phyloP scores from a whole-genome alignment of 441 rosid species.

The Codiaeum variegatum region DNA sequence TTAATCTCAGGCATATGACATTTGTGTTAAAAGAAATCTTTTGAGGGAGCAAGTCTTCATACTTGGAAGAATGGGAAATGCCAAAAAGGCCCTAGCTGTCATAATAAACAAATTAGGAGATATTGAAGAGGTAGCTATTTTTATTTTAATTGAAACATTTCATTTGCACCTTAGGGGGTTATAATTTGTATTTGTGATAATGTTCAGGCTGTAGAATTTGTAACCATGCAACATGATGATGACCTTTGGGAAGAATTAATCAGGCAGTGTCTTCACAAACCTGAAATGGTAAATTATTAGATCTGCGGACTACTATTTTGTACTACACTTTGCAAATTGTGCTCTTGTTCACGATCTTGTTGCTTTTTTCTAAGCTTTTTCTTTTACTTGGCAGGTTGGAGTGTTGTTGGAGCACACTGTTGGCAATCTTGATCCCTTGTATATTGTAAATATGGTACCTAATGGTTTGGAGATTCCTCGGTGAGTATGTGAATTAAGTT shows the following conservation, averaged over 20 bases:
- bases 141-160: constrained; percentile 16
- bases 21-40: constrained; percentile 74
- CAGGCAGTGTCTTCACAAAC: constrained; percentile 87
- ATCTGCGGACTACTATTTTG: background rate
- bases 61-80: constrained; percentile 97
- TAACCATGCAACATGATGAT: constrained; percentile 93
- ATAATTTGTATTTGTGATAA: constrained; percentile 5
- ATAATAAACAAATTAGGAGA: constrained; percentile 89
- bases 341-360: background rate
- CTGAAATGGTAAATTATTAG: constrained; percentile 73
- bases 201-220: constrained; percentile 97
- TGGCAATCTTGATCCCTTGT: constrained; percentile 93
- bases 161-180: constrained; percentile 7
- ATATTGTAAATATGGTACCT: constrained; percentile 96
- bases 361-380: constrained; percentile 22
- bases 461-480: constrained; percentile 98
- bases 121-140: constrained; percentile 76
- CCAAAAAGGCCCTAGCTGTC: constrained; percentile 83
- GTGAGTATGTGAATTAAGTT: constrained; percentile 40
- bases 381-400: constrained; percentile 66
- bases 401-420: constrained; percentile 95
- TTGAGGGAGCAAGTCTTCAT: constrained; percentile 93
- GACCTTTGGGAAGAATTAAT: constrained; percentile 98
- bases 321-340: background rate
- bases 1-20: constrained; percentile 81